Evolutionary conservation across 164 flowering plant species (phyloP).

Genomic region (Annona cherimola): DNA sequence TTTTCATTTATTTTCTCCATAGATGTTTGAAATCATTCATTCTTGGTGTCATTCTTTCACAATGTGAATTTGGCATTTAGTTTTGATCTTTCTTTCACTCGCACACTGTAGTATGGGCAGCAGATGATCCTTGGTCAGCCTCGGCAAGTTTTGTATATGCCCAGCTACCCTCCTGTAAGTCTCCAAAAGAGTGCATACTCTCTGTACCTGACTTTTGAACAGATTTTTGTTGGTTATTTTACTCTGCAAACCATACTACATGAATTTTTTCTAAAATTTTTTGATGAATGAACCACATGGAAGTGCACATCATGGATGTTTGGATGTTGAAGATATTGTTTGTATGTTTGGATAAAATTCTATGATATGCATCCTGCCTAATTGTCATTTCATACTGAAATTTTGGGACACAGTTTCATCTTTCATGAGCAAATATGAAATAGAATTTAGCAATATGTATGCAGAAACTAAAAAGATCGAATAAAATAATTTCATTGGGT

Average conservation of each 20-base stretch:
- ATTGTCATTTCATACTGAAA: too few relatives aligned
- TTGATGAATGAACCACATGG: not conserved
- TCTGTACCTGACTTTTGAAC: not conserved
- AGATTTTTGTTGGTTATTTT: not conserved
- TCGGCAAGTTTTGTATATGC: constrained; percentile 57
- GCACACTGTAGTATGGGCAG: constrained; percentile 52
- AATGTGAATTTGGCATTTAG: not conserved
- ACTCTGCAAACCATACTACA: too few relatives aligned
- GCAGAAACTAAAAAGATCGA: too few relatives aligned
- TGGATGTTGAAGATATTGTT: not conserved
- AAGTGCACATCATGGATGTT: too few relatives aligned
- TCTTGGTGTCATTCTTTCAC: not conserved
- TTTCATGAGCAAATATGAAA: too few relatives aligned
- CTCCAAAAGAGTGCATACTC: not conserved
- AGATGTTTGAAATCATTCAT: not conserved
- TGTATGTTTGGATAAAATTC: not conserved
- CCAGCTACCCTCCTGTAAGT: constrained; percentile 42
- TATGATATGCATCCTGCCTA: too few relatives aligned
- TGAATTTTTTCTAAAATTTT: not conserved
- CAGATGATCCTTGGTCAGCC: constrained; percentile 62
- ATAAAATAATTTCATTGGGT: too few relatives aligned
- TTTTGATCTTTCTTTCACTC: not conserved
- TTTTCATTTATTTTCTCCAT: not conserved
- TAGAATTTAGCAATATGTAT: too few relatives aligned
- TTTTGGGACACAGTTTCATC: too few relatives aligned